Evolutionary conservation across 139 green algal genomes (phyloP).

Genomic region (Closterium sp.): DNA sequence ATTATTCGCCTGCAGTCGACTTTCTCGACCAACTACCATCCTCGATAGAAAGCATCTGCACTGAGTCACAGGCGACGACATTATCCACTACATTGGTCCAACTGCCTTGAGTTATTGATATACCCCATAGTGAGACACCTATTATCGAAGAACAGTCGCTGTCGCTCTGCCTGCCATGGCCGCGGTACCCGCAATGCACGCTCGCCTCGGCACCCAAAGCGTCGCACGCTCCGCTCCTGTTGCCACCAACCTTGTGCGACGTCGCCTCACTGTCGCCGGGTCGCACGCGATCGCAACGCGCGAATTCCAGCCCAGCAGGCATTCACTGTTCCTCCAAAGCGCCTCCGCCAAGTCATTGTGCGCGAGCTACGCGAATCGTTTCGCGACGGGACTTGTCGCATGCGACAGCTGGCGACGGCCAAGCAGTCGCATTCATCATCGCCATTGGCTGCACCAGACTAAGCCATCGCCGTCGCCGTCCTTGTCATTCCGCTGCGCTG

Average conservation of each 20-base stretch:
- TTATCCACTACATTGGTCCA: not conserved
- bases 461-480: not conserved
- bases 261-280: not conserved
- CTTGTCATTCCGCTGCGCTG: not conserved
- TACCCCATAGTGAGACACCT: not conserved
- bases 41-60: not conserved
- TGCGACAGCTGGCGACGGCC: not conserved
- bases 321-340: not conserved
- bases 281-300: not conserved
- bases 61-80: not conserved
- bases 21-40: not conserved
- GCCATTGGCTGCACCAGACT: not conserved
- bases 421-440: not conserved
- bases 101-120: not conserved
- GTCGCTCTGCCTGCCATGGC: not conserved
- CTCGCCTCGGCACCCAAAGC: not conserved
- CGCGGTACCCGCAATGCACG: not conserved
- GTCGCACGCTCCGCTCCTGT: not conserved
- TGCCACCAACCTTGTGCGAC: not conserved
- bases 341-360: not conserved
- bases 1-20: not conserved
- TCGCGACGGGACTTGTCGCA: not conserved
- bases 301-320: not conserved
- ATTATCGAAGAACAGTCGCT: not conserved
- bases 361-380: not conserved